Conservation (phyloP, 2,329 filamentous ascomycete genomes). For the Fusarium oligoseptatum region DNA sequence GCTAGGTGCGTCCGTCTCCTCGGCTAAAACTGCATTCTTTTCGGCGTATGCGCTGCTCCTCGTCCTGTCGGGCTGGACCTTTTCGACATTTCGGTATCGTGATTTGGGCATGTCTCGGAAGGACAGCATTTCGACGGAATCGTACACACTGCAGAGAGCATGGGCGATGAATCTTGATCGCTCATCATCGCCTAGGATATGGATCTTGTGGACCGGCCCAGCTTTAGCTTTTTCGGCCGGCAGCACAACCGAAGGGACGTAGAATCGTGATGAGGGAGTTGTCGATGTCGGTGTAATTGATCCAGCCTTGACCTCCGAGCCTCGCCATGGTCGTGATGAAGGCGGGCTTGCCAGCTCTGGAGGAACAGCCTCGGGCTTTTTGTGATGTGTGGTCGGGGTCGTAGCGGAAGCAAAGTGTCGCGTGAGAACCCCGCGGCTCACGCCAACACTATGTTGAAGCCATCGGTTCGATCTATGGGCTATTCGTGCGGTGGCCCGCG, state of each 20-base stretch:
- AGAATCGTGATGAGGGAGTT: slow-evolving; percentile 44
- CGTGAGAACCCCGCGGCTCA: slow-evolving; percentile 54
- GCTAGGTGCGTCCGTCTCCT: slow-evolving; percentile 43
- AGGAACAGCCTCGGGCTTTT: slow-evolving; percentile 39
- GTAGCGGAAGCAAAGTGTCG: slow-evolving; percentile 50
- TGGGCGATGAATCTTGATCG: slow-evolving; percentile 58
- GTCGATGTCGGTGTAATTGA: slow-evolving; percentile 28
- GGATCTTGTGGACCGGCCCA: slow-evolving; percentile 55
- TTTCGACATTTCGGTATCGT: slow-evolving; percentile 51
- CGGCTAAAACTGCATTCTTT: slow-evolving; percentile 33
- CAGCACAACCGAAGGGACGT: slow-evolving; percentile 54
- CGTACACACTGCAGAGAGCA: slow-evolving; percentile 56
- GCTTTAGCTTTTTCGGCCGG: slow-evolving; percentile 49
- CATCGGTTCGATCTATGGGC: slow-evolving; percentile 54
- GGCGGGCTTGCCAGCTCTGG: slow-evolving; percentile 34
- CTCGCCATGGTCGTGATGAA: slow-evolving; percentile 40
- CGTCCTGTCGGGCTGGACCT: slow-evolving; percentile 32
- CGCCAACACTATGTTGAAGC: slow-evolving; percentile 53
- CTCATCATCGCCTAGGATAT: slow-evolving; percentile 58
- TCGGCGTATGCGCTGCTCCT: slow-evolving; percentile 37
- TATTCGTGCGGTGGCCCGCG: slow-evolving; percentile 61
- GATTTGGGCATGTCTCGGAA: slow-evolving; percentile 43
- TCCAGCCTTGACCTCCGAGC: slow-evolving; percentile 15
- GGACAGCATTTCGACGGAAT: slow-evolving; percentile 54
- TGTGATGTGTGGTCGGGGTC: slow-evolving; percentile 39